Evolutionary conservation across 495 filamentous ascomycete species (phyloP).

Genomic region (Aspergillus incahuasiensis): DNA sequence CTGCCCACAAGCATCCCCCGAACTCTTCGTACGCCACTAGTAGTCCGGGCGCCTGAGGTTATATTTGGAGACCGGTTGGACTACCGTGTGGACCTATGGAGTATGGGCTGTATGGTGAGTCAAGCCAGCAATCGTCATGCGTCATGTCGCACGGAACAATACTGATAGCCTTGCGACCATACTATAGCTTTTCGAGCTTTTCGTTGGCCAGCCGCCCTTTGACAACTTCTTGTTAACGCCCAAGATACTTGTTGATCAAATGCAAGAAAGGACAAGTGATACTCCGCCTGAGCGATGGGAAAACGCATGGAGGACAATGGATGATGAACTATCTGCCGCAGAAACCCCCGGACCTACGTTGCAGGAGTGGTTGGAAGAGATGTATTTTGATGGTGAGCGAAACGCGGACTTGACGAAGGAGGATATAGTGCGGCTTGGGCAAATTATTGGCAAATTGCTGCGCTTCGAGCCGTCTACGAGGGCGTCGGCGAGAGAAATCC

Average conservation of each 20-base stretch:
- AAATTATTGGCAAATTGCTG: neutral
- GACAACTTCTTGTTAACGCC: slow-evolving; percentile 31
- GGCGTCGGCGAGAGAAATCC: neutral
- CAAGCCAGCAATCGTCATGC: no score
- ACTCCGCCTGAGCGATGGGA: no score
- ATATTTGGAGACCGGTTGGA: slow-evolving; percentile 34
- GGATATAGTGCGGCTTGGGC: neutral
- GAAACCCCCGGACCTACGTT: neutral
- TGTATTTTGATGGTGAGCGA: neutral
- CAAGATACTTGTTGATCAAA: slow-evolving; percentile 27
- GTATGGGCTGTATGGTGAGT: slow-evolving; percentile 31
- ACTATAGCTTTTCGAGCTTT: slow-evolving; percentile 37
- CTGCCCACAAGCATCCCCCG: slow-evolving; percentile 18
- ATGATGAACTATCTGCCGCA: no score
- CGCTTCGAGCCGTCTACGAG: slow-evolving; percentile 2
- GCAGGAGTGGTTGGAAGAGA: neutral
- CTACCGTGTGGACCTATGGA: slow-evolving; percentile 41
- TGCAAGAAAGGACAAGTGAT: slow-evolving; percentile 8
- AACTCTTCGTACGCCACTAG: slow-evolving; percentile 31
- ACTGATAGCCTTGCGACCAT: no score
- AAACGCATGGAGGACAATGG: no score
- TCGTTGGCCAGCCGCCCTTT: slow-evolving; percentile 34
- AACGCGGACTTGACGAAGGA: neutral
- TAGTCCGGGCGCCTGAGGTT: slow-evolving; percentile 38
- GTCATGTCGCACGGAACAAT: no score